These are phyloP conservation scores for Leishmania aethiopica DNA, from an alignment of 208 protist genomes.

Conservation along the genomic window DNA sequence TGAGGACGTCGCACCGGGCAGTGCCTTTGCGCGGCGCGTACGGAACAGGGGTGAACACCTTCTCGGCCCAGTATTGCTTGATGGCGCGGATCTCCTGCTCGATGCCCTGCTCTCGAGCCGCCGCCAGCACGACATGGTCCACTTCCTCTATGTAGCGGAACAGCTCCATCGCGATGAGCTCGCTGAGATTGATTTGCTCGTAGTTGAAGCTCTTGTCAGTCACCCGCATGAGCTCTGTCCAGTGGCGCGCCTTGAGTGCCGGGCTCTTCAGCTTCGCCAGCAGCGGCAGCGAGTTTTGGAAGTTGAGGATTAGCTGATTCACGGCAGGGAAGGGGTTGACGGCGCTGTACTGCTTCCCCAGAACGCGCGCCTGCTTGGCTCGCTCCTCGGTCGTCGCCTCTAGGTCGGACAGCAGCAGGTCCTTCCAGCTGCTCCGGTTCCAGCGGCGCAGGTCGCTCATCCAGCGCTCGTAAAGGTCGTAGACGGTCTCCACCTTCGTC, in stretches of 20 bases:
- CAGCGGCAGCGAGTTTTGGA: slow-evolving; percentile 96
- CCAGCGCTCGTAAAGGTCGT: slow-evolving; percentile 95
- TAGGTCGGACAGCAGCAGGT: slow-evolving; percentile 96
- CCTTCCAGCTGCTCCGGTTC: slow-evolving; percentile 97
- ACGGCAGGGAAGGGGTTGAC: slow-evolving; percentile 90
- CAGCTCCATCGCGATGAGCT: slow-evolving; percentile 98
- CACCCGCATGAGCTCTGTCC: slow-evolving; percentile 96
- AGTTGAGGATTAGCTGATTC: slow-evolving; percentile 94
- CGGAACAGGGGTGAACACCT: slow-evolving; percentile 85
- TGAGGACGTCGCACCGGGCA: slow-evolving; percentile 93
- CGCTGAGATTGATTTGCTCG: slow-evolving; percentile 96
- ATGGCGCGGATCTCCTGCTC: slow-evolving; percentile 96
- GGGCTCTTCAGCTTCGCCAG: slow-evolving; percentile 97
- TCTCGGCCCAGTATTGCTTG: slow-evolving; percentile 94
- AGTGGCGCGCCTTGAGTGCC: slow-evolving; percentile 97
- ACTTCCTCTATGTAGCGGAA: slow-evolving; percentile 95
- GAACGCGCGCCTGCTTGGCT: slow-evolving; percentile 77
- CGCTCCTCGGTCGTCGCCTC: slow-evolving; percentile 94
- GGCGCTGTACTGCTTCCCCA: slow-evolving; percentile 87
- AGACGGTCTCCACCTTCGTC: slow-evolving; percentile 90
- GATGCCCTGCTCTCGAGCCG: slow-evolving; percentile 96
- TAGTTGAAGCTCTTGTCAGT: slow-evolving; percentile 96
- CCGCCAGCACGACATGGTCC: slow-evolving; percentile 92
- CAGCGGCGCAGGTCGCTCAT: slow-evolving; percentile 91
- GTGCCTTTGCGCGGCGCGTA: slow-evolving; percentile 92